Percentiles rank a stretch among this genome's conserved stretches.
These are phyloP conservation scores for Mucor sp. DNA, from an alignment of 371 early-diverging fungal species.

Conservation along the genomic window DNA sequence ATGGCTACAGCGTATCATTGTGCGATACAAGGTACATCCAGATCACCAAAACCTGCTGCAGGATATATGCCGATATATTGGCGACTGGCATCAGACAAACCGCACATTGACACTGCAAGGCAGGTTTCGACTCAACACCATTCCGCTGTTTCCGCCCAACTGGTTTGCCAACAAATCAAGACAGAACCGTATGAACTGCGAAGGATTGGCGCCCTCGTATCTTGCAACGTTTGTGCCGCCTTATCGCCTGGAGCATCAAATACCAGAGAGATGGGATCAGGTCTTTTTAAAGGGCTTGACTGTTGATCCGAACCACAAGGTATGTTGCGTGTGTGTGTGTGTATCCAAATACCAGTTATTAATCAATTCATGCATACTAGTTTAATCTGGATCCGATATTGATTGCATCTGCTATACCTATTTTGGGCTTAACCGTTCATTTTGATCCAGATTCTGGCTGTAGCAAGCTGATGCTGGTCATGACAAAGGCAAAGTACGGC, in stretches of 20 bases:
- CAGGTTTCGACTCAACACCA: conserved; percentile 27
- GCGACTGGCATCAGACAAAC: conserved; percentile 41
- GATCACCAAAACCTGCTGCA: conserved; percentile 36
- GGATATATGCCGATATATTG: conserved; percentile 34
- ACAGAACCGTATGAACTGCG: conserved; percentile 24
- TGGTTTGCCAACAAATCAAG: conserved; percentile 43
- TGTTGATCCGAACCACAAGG: conserved; percentile 36
- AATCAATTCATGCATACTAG: conserved; percentile 11
- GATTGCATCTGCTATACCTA: conserved; percentile 26
- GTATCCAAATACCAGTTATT: neutral
- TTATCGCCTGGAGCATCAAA: conserved; percentile 27
- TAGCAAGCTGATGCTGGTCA: conserved; percentile 43
- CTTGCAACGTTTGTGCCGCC: conserved; percentile 46
- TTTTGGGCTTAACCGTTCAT: conserved; percentile 41
- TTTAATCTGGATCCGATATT: conserved; percentile 33
- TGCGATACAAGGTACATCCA: conserved; percentile 35
- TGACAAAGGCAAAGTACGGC: conserved; percentile 43
- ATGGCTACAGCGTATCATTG: conserved; percentile 35
- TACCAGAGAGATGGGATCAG: conserved; percentile 48
- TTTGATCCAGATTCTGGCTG: conserved; percentile 32
- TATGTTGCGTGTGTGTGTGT: conserved; percentile 10
- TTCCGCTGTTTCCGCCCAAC: conserved; percentile 43
- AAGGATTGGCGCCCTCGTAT: conserved; percentile 45
- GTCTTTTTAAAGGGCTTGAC: conserved; percentile 49
- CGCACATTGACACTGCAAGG: conserved; percentile 33